These are phyloP conservation scores for Jackrogersella multiformis DNA, from an alignment of 495 filamentous ascomycete genomes.

Conservation along the genomic window DNA sequence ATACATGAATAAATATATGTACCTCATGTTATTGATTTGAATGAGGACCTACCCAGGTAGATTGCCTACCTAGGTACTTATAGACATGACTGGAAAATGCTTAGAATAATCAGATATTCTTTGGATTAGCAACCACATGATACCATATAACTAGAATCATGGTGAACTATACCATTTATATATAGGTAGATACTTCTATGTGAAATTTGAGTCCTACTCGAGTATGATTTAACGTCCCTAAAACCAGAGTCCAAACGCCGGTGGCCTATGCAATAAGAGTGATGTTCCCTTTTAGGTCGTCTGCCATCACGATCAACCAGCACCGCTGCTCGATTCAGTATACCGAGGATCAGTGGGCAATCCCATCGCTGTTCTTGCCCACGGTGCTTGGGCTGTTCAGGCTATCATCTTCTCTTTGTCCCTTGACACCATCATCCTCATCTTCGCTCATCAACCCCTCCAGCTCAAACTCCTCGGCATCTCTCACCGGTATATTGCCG, in stretches of 20 bases:
- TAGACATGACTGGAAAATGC: background rate
- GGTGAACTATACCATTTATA: slow-evolving; percentile 1
- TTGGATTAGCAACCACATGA: background rate
- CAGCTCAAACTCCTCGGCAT: slow-evolving; percentile 91
- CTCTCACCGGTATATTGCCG: slow-evolving; percentile 67
- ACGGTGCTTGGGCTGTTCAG: slow-evolving; percentile 52
- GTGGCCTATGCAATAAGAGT: slow-evolving; percentile 31
- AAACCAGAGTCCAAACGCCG: slow-evolving; percentile 25
- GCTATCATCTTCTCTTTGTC: slow-evolving; percentile 42
- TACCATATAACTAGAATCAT: background rate
- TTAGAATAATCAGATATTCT: background rate
- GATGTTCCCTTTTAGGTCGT: background rate
- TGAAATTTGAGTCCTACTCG: slow-evolving; percentile 1
- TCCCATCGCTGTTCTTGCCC: slow-evolving; percentile 48
- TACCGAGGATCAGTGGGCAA: slow-evolving; percentile 23
- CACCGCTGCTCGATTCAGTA: background rate
- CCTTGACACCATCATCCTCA: slow-evolving; percentile 61
- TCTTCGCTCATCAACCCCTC: slow-evolving; percentile 90
- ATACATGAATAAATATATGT: too few relatives aligned
- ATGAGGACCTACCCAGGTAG: too few relatives aligned
- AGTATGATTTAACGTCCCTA: background rate
- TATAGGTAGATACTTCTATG: slow-evolving; percentile 9
- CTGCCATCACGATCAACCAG: background rate
- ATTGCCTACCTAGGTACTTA: too few relatives aligned
- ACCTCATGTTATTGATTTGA: too few relatives aligned